Base-by-base conservation (phyloP, 768 basidiomycete species). In the Amanita molliuscula region DNA sequence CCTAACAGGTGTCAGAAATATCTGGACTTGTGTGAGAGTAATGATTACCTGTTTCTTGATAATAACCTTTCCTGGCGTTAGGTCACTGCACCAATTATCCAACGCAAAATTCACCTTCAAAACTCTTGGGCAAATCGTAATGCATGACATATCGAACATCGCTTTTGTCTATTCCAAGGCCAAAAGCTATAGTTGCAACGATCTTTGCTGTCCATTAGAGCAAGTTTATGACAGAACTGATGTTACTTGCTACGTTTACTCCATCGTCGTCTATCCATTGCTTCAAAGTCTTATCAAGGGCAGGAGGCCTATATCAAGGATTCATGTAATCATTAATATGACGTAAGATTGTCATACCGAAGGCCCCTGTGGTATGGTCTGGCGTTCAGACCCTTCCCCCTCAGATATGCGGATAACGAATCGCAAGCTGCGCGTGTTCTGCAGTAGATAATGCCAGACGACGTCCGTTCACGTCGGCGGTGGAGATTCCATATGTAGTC, bases 101-200 rank as follows among this genome's bases (percentile, higher is more conserved):
- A n/a, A 36, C 31, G 15, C 26, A 16, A 47, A 26, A 53, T 63
- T 54, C 33, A 82, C 87, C 86, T 75, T 91, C 88, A 51, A 90
- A 79, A 50, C 86, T 88, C 60, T 85, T 88, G 0, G 88, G 86
- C 15, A 90, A 63, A 62, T 90, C 88, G 54, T 78, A 89, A 58
- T 91, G 88, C 36, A 91, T 79, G 37, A 89, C 77, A 56, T 88
- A 90, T 33, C 86, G 72, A 47, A 88, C 85, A 54, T 88, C 82
- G 16, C 76, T 68, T 66, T 90, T 91, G 61, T 92, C 88, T 40
- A 92, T 90, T 1, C 88, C 88, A 67, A 90, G 80, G 2, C 89
- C 89, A 56, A 91, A 92, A 4, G 88, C 88, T 44, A 91, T 77
- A 0, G 87, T 88, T 8, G 85, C 85, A 21, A 85, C 80, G 37